Evolutionary conservation across 306 rosid species (phyloP).

Genomic region (Lupinus albus): DNA sequence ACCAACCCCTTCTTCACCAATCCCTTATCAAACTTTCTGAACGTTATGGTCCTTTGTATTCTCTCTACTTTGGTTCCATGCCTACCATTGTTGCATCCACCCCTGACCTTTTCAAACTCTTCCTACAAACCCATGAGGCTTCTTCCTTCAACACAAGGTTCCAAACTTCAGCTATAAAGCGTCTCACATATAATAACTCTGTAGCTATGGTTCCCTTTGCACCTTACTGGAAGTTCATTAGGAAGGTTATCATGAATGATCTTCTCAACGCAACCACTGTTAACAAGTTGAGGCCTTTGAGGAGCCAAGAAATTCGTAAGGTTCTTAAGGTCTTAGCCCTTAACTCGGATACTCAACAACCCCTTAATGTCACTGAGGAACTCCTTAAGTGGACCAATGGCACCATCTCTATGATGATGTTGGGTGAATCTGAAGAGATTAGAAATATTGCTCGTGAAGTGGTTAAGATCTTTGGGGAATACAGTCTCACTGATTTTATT

Average conservation of each 20-base stretch:
- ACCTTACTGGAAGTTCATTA: slow-evolving; percentile 52
- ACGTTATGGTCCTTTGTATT: slow-evolving; percentile 45
- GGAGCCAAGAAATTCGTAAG: slow-evolving; percentile 40
- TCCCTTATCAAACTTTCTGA: slow-evolving; percentile 41
- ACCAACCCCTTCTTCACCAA: slow-evolving; percentile 41
- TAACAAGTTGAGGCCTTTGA: slow-evolving; percentile 21
- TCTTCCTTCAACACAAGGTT: slow-evolving; percentile 39
- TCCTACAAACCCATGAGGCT: slow-evolving; percentile 52
- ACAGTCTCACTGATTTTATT: slow-evolving; percentile 43
- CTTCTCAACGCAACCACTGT: slow-evolving; percentile 44
- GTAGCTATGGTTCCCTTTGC: slow-evolving; percentile 52
- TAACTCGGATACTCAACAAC: slow-evolving; percentile 30
- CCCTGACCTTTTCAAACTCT: slow-evolving; percentile 45
- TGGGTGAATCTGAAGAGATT: slow-evolving; percentile 48
- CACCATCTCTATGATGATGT: slow-evolving; percentile 48
- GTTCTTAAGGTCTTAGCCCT: slow-evolving; percentile 32
- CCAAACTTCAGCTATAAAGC: slow-evolving; percentile 33
- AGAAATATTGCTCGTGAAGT: slow-evolving; percentile 44
- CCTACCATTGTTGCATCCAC: slow-evolving; percentile 45
- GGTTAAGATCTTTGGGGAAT: slow-evolving; percentile 47
- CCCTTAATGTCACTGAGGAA: slow-evolving; percentile 46
- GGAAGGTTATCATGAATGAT: slow-evolving; percentile 46
- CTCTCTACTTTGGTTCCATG: slow-evolving; percentile 52
- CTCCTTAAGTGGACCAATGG: slow-evolving; percentile 42
- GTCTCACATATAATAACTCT: slow-evolving; percentile 44